Conservation (phyloP, 768 basidiomycete genomes). For the Suillus placidus region DNA sequence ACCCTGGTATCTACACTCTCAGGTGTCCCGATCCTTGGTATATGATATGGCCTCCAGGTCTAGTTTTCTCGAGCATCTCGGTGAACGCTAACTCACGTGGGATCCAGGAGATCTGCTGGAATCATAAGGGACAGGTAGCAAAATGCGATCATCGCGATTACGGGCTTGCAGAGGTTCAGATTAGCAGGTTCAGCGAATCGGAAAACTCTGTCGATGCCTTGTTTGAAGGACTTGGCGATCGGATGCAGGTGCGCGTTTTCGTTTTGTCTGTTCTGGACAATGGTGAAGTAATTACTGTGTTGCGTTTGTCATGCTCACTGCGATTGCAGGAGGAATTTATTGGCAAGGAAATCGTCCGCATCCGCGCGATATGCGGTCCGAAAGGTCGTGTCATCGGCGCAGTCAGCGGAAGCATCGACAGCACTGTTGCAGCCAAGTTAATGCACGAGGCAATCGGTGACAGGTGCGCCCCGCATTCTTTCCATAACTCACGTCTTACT, state of each 20-base stretch:
- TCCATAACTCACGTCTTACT: slow-evolving; percentile 7
- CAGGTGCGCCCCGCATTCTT: slow-evolving; percentile 52
- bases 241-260: slow-evolving; percentile 92
- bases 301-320: slow-evolving; percentile 13
- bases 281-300: slow-evolving; percentile 54
- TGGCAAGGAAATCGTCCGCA: slow-evolving; percentile 93
- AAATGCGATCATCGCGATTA: slow-evolving; percentile 94
- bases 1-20: slow-evolving; percentile 84
- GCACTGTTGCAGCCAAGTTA: slow-evolving; percentile 96
- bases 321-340: slow-evolving; percentile 91
- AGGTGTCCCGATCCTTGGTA: slow-evolving; percentile 91
- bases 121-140: slow-evolving; percentile 81
- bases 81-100: background rate
- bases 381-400: slow-evolving; percentile 97
- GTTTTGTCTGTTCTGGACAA: no score
- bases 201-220: slow-evolving; percentile 63
- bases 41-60: slow-evolving; percentile 97
- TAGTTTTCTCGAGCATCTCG: slow-evolving; percentile 18
- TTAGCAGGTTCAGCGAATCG: slow-evolving; percentile 59
- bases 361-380: slow-evolving; percentile 90
- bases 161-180: no score
- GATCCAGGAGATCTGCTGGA: slow-evolving; percentile 89
- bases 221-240: slow-evolving; percentile 84
- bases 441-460: slow-evolving; percentile 99
- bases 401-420: slow-evolving; percentile 96